phyloP scores from a whole-genome alignment of 805 yeast species.

The Metschnikowia noctiluminum region DNA sequence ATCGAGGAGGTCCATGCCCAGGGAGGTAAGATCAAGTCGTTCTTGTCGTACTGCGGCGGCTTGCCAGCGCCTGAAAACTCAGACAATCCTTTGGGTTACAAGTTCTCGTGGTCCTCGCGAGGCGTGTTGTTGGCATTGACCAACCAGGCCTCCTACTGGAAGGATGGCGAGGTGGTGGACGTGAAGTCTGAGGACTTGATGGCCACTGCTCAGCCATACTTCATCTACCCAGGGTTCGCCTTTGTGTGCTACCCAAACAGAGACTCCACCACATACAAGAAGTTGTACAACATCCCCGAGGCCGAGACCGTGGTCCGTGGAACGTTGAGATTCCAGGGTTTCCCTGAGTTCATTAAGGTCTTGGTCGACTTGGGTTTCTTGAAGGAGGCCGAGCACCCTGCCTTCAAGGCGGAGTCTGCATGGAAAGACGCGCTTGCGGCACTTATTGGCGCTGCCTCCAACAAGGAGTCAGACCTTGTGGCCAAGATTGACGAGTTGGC shows the following conservation, averaged over 20 bases:
- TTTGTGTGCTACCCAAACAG: slow-evolving; percentile 97
- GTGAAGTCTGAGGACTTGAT: slow-evolving; percentile 87
- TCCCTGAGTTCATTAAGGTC: slow-evolving; percentile 96
- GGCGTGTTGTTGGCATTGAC: slow-evolving; percentile 95
- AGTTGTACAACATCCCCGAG: slow-evolving; percentile 91
- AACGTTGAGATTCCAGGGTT: slow-evolving; percentile 95
- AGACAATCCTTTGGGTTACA: slow-evolving; percentile 97
- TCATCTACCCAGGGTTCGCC: slow-evolving; percentile 92
- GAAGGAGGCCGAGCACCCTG: slow-evolving; percentile 65
- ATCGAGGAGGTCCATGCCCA: slow-evolving; percentile 91
- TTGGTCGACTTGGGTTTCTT: slow-evolving; percentile 92
- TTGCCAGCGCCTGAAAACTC: slow-evolving; percentile 97
- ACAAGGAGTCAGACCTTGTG: slow-evolving; percentile 67
- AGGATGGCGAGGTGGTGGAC: slow-evolving; percentile 77
- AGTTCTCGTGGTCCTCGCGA: slow-evolving; percentile 98
- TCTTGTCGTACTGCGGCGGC: slow-evolving; percentile 98
- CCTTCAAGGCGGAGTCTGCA: slow-evolving; percentile 49
- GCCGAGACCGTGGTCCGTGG: slow-evolving; percentile 97
- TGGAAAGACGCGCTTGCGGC: slow-evolving; percentile 88
- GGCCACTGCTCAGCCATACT: slow-evolving; percentile 93
- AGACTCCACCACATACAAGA: slow-evolving; percentile 92
- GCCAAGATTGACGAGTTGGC: slow-evolving; percentile 76
- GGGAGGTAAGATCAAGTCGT: slow-evolving; percentile 90
- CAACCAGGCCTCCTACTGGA: slow-evolving; percentile 86
- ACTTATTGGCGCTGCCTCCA: slow-evolving; percentile 70